Evolutionary conservation across 208 protist species (phyloP).

Genomic region (Acanthamoeba culbertsoni): DNA sequence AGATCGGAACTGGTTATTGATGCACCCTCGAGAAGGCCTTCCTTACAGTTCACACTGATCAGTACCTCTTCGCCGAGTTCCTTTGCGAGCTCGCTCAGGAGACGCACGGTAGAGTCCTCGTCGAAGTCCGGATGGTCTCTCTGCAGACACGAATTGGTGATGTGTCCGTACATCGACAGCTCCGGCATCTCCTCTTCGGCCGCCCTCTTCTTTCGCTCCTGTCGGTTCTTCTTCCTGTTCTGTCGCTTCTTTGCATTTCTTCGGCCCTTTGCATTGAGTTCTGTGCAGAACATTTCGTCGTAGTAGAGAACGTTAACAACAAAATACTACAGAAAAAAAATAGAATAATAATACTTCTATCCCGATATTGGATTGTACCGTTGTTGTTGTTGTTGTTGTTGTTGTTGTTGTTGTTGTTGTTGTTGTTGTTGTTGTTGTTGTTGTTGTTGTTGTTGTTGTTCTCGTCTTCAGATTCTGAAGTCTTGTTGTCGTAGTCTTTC

Average conservation of each 20-base stretch:
- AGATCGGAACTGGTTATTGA: neutral
- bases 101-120: neutral
- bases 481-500: neutral
- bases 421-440: too few species aligned
- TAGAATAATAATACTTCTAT: too few species aligned
- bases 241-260: neutral
- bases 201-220: neutral
- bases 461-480: neutral
- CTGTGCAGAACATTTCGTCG: neutral
- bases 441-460: too few species aligned
- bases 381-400: too few species aligned
- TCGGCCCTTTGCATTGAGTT: neutral
- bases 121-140: slow-evolving; percentile 4
- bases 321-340: too few species aligned
- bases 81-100: neutral
- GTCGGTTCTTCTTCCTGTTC: neutral
- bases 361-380: too few species aligned
- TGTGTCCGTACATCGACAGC: slow-evolving; percentile 1
- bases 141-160: slow-evolving; percentile 41
- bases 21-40: neutral
- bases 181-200: slow-evolving; percentile 4
- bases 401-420: too few species aligned
- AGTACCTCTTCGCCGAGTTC: slow-evolving; percentile 29
- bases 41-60: neutral
- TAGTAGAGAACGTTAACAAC: too few species aligned